Evolutionary conservation across 257 asterid genomes (phyloP).

Genomic region (Anisodus tanguticus): DNA sequence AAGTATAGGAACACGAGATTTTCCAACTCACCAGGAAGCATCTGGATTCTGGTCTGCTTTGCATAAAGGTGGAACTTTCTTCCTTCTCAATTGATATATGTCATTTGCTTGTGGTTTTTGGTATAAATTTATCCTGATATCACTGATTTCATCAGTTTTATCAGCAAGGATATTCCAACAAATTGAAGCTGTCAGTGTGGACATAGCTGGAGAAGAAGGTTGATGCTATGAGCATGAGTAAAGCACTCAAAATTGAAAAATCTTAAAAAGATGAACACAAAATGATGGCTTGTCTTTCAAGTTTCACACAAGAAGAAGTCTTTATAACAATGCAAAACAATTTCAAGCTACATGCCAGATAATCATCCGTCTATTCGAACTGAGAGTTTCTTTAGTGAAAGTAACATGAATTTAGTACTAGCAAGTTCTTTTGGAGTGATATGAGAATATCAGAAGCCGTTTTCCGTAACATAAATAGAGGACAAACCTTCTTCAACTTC

Average conservation of each 20-base stretch:
- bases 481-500: constrained; percentile 91
- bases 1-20: constrained; percentile 6
- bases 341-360: not conserved
- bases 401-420: not conserved
- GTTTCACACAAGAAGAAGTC: not conserved
- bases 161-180: constrained; percentile 97
- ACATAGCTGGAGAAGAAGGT: constrained; percentile 64
- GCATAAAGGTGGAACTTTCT: constrained; percentile 84
- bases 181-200: constrained; percentile 69
- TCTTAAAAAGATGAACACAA: not conserved
- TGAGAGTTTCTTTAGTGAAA: not conserved
- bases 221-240: constrained; percentile 13
- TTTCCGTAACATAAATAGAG: constrained; percentile 29
- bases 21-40: constrained; percentile 77
- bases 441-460: not conserved
- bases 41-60: constrained; percentile 87
- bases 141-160: constrained; percentile 85
- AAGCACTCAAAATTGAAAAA: not conserved
- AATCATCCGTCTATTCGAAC: not conserved
- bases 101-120: constrained; percentile 86
- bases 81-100: constrained; percentile 75
- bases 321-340: not conserved
- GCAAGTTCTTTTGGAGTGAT: not conserved
- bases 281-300: constrained; percentile 13
- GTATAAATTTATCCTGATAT: constrained; percentile 76